Base-by-base conservation (phyloP, 176 grass and related monocot genomes). In the Raddia distichophylla region DNA sequence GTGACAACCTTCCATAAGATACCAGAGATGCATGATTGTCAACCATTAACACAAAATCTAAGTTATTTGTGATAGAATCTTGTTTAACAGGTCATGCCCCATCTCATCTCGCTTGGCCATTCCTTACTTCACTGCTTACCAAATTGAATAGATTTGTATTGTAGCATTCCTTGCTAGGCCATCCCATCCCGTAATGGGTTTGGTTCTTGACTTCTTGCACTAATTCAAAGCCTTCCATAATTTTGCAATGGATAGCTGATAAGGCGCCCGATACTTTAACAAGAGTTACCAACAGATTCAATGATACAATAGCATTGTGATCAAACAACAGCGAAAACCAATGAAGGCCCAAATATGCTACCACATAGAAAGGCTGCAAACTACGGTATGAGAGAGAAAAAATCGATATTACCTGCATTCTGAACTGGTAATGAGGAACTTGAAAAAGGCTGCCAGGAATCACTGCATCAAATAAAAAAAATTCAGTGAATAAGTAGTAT, bases 401-500 rank as follows among this genome's bases (percentile, higher is more conserved):
- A 44, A 2, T 66, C 75, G 14, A 46, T 27, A 61, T 82, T 94
- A 94, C 92, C 92, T 89, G 86, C 56, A 84, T 87, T 86, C 69
- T 94, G 76, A 43, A 32, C 79, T 52, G 75, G 85, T 49, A 82
- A 6, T 6, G n/a, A 67, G 22, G 86, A 82, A 80, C 55, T 74
- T 78, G 89, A 89, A 79, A 93, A 93, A 5, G 89, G 86, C 79
- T 91, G 80, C 92, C 92, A 94, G 45, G 89, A 78, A 69, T 91
- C 89, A 83, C 89, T 94, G 92, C 71, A 78, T 60, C 37, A 22
- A 52, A 74, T 63, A 19, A 63, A 75, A 75, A 70, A 59, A 55
- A 66, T 80, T 75, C 69, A 46, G 83, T 54, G 16, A 89, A 75
- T 52, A 60, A 37, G 60, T 60, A 79, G 62, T 60, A 55, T 50